Conservation (phyloP, 345 rosid genomes). For the Euphorbia tirucalli region DNA sequence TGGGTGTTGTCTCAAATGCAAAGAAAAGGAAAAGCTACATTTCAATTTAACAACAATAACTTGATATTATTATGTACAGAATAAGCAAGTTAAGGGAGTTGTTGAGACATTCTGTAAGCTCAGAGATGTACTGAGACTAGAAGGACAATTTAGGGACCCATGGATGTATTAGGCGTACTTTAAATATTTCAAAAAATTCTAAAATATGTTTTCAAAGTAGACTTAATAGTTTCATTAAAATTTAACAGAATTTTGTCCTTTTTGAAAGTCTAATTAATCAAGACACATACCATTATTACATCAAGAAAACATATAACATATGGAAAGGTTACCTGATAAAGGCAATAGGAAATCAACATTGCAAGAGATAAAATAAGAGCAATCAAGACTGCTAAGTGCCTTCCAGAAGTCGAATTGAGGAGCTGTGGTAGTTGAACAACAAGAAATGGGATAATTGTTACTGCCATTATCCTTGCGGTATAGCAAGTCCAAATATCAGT, state of each 20-base stretch:
- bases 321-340: slow-evolving; percentile 67
- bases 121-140: too few relatives aligned
- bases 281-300: background rate
- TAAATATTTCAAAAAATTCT: background rate
- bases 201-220: background rate
- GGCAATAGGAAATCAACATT: slow-evolving; percentile 75
- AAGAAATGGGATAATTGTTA: slow-evolving; percentile 78
- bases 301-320: background rate
- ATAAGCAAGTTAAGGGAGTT: slow-evolving; percentile 8
- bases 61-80: background rate
- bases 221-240: background rate
- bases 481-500: slow-evolving; percentile 77
- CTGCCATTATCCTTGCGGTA: slow-evolving; percentile 78
- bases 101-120: too few relatives aligned
- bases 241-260: slow-evolving; percentile 3
- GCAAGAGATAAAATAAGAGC: slow-evolving; percentile 50
- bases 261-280: background rate
- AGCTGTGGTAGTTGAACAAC: slow-evolving; percentile 80
- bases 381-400: slow-evolving; percentile 63
- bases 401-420: slow-evolving; percentile 66
- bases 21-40: background rate
- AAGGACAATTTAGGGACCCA: too few relatives aligned
- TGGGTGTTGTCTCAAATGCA: background rate
- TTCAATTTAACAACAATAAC: background rate
- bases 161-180: too few relatives aligned